Evolutionary conservation across 371 early-diverging fungal genomes (phyloP).

Genomic region (Rhizomucor miehei): DNA sequence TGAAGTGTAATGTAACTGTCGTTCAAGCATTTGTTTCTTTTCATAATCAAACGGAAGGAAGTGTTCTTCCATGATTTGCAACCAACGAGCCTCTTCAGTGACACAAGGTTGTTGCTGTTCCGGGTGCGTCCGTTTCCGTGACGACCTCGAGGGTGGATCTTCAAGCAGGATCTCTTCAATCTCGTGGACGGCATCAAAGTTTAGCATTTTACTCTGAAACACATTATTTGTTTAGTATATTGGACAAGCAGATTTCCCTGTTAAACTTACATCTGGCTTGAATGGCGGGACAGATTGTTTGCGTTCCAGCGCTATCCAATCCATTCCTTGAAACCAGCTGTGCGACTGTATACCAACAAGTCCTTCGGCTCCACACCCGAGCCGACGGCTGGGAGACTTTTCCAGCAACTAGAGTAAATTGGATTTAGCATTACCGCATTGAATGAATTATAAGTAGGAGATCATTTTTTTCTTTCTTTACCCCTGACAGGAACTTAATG

Average conservation of each 20-base stretch:
- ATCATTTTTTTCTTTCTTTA: conserved; percentile 20
- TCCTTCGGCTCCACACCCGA: conserved; percentile 57
- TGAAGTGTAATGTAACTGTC: too few species aligned
- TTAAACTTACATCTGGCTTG: conserved; percentile 44
- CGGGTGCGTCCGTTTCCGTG: conserved; percentile 8
- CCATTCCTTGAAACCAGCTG: conserved; percentile 57
- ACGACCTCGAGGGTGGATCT: conserved; percentile 71
- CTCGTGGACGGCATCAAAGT: conserved; percentile 92
- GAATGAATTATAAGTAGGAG: conserved; percentile 41
- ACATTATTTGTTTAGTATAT: too few species aligned
- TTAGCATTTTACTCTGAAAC: conserved; percentile 51
- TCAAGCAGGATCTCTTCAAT: conserved; percentile 89
- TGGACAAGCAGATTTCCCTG: too few species aligned
- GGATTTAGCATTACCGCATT: conserved; percentile 36
- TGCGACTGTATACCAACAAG: conserved; percentile 50
- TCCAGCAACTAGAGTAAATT: conserved; percentile 45
- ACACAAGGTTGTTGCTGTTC: conserved; percentile 12
- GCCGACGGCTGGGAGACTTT: conserved; percentile 45
- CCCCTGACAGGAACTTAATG: conserved; percentile 47
- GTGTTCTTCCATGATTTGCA: conserved; percentile 55
- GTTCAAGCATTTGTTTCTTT: conserved; percentile 6
- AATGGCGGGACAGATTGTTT: conserved; percentile 57
- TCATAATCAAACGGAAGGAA: conserved; percentile 52
- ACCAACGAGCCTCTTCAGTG: conserved; percentile 14
- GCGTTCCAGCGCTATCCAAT: conserved; percentile 52